A percentile compares a stretch with the other conserved stretches of the same genome.
phyloP scores from a whole-genome alignment of 441 rosid species.

The Lepidium campestre region DNA sequence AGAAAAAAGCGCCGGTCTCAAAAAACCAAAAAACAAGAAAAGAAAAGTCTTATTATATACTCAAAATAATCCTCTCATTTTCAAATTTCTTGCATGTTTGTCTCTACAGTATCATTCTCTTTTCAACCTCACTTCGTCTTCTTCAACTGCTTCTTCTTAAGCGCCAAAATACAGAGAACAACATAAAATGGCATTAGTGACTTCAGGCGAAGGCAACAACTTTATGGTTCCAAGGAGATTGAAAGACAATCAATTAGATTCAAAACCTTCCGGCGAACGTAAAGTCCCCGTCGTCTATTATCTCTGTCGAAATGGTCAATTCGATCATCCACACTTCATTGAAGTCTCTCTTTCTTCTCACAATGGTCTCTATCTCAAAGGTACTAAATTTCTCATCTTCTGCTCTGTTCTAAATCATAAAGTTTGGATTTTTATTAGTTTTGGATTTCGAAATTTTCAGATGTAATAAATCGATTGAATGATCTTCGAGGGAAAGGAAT shows the following conservation, averaged over 20 bases:
- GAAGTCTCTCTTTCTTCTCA: constrained; percentile 43
- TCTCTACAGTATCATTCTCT: background rate
- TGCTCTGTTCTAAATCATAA: background rate
- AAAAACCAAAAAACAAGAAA: background rate
- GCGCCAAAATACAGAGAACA: background rate
- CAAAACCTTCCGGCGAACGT: background rate
- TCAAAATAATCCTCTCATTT: background rate
- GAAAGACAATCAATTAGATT: constrained; percentile 18
- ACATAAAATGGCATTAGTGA: constrained; percentile 16
- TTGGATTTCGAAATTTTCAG: constrained; percentile 28
- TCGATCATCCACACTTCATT: constrained; percentile 51
- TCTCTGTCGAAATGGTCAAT: constrained; percentile 40
- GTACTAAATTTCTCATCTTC: constrained; percentile 8
- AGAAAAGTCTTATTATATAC: background rate
- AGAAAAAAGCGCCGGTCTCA: background rate
- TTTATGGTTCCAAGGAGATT: background rate
- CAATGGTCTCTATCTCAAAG: constrained; percentile 38
- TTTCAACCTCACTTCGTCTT: background rate
- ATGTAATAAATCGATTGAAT: constrained; percentile 58
- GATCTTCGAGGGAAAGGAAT: constrained; percentile 68
- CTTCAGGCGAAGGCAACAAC: constrained; percentile 22
- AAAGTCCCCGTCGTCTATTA: constrained; percentile 41
- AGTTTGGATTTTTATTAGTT: background rate
- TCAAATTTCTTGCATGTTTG: background rate
- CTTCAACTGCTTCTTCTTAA: background rate